Evolutionary conservation across 2,329 filamentous ascomycete species (phyloP).

Genomic region (Capronia coronata): DNA sequence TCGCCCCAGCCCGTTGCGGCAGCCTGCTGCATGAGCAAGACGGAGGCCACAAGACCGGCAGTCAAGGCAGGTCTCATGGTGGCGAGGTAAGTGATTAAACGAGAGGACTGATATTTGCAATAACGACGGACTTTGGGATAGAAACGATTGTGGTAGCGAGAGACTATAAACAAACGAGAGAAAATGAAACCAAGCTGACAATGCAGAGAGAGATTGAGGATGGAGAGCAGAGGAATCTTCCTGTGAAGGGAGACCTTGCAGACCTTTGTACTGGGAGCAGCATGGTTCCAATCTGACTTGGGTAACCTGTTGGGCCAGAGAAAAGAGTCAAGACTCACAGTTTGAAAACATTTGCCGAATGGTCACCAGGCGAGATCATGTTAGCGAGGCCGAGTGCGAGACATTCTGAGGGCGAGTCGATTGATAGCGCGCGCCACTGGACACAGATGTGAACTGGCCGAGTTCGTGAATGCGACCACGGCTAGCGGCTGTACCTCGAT

Average conservation of each 20-base stretch:
- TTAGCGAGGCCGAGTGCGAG: conserved; percentile 15
- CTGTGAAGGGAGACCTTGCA: background rate
- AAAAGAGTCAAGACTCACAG: background rate
- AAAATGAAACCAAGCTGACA: conserved; percentile 34
- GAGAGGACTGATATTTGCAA: conserved; percentile 1
- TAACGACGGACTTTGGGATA: conserved; percentile 9
- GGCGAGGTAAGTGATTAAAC: conserved; percentile 8
- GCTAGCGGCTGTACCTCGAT: conserved; percentile 4
- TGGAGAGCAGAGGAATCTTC: background rate
- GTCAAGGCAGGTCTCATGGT: conserved; percentile 26
- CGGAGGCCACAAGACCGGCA: conserved; percentile 40
- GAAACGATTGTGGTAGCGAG: background rate
- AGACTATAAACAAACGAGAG: conserved; percentile 35
- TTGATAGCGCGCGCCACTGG: conserved; percentile 14
- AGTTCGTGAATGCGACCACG: conserved; percentile 48
- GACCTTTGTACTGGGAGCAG: conserved; percentile 8
- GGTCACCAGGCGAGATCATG: background rate
- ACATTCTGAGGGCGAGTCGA: conserved; percentile 19
- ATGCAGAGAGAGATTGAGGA: no score
- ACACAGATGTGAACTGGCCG: conserved; percentile 64
- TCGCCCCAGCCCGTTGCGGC: conserved; percentile 45
- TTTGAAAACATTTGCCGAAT: background rate
- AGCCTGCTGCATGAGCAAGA: conserved; percentile 43
- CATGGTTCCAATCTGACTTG: background rate
- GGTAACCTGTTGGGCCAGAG: background rate